A percentile compares a stretch with the other conserved stretches of the same genome.
Conservation (phyloP, 805 yeast genomes). For the Priceomyces fermenticarens region DNA sequence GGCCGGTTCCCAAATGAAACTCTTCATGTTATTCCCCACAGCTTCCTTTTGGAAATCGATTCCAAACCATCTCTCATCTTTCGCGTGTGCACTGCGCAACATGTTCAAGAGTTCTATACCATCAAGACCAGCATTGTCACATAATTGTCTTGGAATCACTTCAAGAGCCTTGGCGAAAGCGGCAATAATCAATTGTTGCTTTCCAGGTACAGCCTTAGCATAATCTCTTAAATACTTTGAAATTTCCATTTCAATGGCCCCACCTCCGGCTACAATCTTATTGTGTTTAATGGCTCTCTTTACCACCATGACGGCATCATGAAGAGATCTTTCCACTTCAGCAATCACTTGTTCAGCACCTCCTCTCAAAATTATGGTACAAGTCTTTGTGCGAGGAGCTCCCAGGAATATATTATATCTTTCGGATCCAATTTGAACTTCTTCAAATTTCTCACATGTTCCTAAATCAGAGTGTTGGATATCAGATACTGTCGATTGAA, state of each 20-base stretch:
- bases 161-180: conserved; percentile 95
- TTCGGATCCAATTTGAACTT: conserved; percentile 92
- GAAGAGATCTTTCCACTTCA: conserved; percentile 95
- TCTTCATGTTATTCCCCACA: conserved; percentile 79
- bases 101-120: conserved; percentile 91
- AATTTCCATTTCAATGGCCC: conserved; percentile 97
- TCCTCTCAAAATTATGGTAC: conserved; percentile 91
- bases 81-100: conserved; percentile 89
- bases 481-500: conserved; percentile 74
- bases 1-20: conserved; percentile 97
- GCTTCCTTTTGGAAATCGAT: conserved; percentile 83
- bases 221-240: conserved; percentile 85
- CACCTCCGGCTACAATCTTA: conserved; percentile 95
- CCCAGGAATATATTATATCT: conserved; percentile 92
- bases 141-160: conserved; percentile 93
- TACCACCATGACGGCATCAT: conserved; percentile 98
- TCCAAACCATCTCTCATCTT: conserved; percentile 90
- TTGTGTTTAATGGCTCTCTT: conserved; percentile 89
- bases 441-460: conserved; percentile 82
- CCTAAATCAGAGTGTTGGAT: conserved; percentile 73
- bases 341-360: conserved; percentile 98
- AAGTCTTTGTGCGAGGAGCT: conserved; percentile 87
- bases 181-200: conserved; percentile 87
- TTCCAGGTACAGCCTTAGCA: conserved; percentile 87
- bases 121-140: conserved; percentile 99